phyloP scores from a whole-genome alignment of 179 eudicot species.

The Beta lomatogona region DNA sequence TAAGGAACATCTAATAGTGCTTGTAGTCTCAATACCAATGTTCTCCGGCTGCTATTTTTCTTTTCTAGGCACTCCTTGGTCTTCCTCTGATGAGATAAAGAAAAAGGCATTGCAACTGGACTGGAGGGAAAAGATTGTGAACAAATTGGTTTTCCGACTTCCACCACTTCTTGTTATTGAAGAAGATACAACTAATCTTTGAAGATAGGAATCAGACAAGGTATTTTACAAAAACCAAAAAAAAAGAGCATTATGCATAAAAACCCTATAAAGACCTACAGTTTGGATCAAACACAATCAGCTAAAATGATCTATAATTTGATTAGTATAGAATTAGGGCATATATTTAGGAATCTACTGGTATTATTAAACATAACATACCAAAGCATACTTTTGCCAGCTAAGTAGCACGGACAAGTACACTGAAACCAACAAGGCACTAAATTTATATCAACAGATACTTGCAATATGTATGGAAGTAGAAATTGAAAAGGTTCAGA shows the following conservation, averaged over 20 bases:
- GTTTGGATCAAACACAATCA: not conserved
- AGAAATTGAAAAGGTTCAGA: not conserved
- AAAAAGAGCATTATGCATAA: too few species aligned
- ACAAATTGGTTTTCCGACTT: not conserved
- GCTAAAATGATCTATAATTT: not conserved
- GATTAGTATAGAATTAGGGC: too few species aligned
- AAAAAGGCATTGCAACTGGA: not conserved
- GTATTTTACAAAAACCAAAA: not conserved
- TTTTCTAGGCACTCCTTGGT: not conserved
- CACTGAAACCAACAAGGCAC: not conserved
- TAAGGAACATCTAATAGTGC: not conserved
- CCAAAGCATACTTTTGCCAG: not conserved
- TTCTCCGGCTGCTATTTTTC: not conserved
- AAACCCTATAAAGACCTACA: not conserved
- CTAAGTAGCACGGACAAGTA: not conserved
- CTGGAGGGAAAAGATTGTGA: not conserved
- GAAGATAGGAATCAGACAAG: not conserved
- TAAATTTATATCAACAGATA: constrained; percentile 15
- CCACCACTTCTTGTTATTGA: not conserved
- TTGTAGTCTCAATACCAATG: not conserved
- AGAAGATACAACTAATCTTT: not conserved
- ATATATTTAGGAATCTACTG: not conserved
- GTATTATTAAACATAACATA: not conserved
- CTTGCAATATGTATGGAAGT: constrained; percentile 1
- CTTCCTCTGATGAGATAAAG: not conserved